Base-by-base conservation (phyloP, 768 basidiomycete genomes). In the Pleurotus giganteus region DNA sequence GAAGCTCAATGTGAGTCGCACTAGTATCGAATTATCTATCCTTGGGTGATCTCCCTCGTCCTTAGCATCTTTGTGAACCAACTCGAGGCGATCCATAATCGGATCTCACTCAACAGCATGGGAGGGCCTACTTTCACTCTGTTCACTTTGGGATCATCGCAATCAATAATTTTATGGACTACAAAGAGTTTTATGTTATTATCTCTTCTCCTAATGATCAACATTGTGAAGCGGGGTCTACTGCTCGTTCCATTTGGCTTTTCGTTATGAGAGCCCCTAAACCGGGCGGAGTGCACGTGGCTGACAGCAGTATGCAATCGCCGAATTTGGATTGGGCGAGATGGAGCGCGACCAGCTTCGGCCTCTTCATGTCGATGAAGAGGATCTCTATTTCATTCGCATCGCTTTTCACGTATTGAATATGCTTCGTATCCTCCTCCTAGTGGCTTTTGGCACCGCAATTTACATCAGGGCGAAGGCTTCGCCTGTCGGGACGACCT, bases 401-500 rank as follows among this genome's bases (percentile, higher is more conserved):
- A 23, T 24, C 34, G 24, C 49, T 34, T 37, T 51, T 21, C 49
- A 51, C 15, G 19, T 32, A 19, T 37, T 51, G 32, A 51, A 51
- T 15, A 51, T 51, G 49, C 34, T 51, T 34, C 49, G 49, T 19
- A 51, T 57, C 12, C 51, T 61, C 29, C 27, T 52, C 32, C 32
- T 56, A 5, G 26, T 59, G 12, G 12, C 53, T 41, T 19, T 34
- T 27, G 28, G 31, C 39, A 57, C 36, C 11, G 36, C 46, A 13
- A 51, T 51, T 6, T 52, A 53, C 44, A 29, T 51, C 23, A n/a
- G 49, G 32, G 49, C 32, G 12, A 34, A 19, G 49, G 63, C 74
- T 46, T 47, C 57, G 12, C 64, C 76, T 7, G 63, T 76, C 29
- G 70, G 72, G 27, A 46, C 60, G 5, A 49, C 63, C 17, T 47